Evolutionary conservation across 2,329 filamentous ascomycete genomes (phyloP).

Genomic region (Monosporascus sp.): DNA sequence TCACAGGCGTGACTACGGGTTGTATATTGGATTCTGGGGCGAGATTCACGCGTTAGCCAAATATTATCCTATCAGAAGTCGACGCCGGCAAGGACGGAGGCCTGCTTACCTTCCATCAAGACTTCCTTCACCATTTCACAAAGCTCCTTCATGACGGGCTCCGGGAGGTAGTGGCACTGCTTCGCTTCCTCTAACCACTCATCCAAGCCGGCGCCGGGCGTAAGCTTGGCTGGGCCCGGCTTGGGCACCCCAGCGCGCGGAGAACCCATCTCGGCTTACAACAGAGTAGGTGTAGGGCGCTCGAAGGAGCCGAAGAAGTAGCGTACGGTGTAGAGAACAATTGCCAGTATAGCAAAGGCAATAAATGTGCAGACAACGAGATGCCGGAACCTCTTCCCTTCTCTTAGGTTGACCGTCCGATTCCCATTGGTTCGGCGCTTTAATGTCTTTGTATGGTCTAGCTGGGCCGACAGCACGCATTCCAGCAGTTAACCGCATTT

Average conservation of each 20-base stretch:
- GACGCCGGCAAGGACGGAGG: neutral
- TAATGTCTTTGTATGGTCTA: too few species aligned
- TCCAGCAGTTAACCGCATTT: too few species aligned
- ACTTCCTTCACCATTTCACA: slow-evolving; percentile 99
- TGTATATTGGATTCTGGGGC: slow-evolving; percentile 90
- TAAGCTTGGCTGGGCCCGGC: slow-evolving; percentile 83
- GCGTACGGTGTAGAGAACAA: too few species aligned
- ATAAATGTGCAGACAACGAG: too few species aligned
- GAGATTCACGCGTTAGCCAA: neutral
- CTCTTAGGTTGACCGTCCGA: too few species aligned
- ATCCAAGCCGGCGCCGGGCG: slow-evolving; percentile 78
- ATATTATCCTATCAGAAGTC: neutral
- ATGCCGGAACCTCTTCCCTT: too few species aligned
- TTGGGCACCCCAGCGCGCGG: slow-evolving; percentile 61
- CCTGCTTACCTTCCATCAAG: slow-evolving; percentile 81
- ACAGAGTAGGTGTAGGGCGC: too few species aligned
- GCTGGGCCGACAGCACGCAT: too few species aligned
- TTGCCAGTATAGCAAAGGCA: too few species aligned
- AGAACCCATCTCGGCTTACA: slow-evolving; percentile 15
- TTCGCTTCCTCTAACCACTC: slow-evolving; percentile 97
- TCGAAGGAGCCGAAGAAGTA: too few species aligned
- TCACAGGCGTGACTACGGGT: slow-evolving; percentile 93
- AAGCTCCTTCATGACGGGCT: slow-evolving; percentile 95
- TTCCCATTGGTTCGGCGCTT: too few species aligned
- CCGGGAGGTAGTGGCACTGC: slow-evolving; percentile 93